Evolutionary conservation across 306 rosid species (phyloP).

Genomic region (Vigna nakashimae): DNA sequence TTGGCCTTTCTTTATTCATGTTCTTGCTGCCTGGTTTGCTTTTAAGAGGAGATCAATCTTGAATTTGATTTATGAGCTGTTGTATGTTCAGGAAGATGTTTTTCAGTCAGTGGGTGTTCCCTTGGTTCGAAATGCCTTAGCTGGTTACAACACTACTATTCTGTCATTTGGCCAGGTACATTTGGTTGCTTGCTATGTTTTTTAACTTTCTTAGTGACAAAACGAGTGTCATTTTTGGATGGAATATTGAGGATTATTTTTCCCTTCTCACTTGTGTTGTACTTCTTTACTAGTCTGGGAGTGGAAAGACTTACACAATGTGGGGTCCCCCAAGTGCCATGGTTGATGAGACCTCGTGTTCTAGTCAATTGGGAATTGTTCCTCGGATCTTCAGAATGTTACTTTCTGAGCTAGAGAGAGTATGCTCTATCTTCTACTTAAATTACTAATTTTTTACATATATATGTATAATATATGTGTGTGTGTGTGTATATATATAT

Average conservation of each 20-base stretch:
- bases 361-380: constrained; percentile 76
- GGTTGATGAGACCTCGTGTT: constrained; percentile 68
- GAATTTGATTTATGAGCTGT: constrained; percentile 36
- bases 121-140: constrained; percentile 78
- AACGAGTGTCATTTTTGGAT: constrained; percentile 3
- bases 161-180: constrained; percentile 92
- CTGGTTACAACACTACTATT: constrained; percentile 89
- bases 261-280: neutral
- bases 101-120: constrained; percentile 80
- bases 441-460: constrained; percentile 19
- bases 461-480: neutral
- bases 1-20: constrained; percentile 6
- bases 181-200: constrained; percentile 23
- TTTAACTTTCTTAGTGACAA: neutral
- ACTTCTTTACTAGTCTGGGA: constrained; percentile 68
- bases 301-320: constrained; percentile 91
- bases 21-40: constrained; percentile 5
- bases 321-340: constrained; percentile 95
- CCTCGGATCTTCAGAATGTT: constrained; percentile 85
- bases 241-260: constrained; percentile 32
- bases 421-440: constrained; percentile 47
- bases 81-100: constrained; percentile 76
- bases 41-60: neutral
- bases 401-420: constrained; percentile 82
- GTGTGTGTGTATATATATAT: too few species aligned